Conservation (phyloP, 139 green algal species). For the Chlamydomonas sphaeroides region DNA sequence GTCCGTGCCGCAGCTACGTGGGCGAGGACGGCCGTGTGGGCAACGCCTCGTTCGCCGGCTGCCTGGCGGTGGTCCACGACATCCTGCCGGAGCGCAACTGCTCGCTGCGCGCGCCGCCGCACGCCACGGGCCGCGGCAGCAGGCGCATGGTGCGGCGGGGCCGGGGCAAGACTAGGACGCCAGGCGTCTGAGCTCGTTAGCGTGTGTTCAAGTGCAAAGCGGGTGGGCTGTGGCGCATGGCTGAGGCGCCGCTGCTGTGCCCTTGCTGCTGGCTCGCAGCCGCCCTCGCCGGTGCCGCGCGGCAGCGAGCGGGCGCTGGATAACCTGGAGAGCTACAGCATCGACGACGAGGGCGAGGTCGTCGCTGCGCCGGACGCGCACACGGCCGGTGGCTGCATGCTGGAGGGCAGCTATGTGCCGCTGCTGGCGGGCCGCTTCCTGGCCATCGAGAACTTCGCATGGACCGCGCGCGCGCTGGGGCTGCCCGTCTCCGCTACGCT, state of each 20-base stretch:
- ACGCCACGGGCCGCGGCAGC: neutral
- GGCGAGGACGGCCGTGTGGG: slow-evolving; percentile 42
- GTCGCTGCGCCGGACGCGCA: neutral
- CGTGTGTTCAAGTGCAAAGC: too few species aligned
- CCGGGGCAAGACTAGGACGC: too few species aligned
- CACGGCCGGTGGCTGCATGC: neutral
- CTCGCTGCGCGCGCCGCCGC: neutral
- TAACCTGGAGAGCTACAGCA: too few species aligned
- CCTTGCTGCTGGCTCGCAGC: too few species aligned
- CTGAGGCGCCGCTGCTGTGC: too few species aligned
- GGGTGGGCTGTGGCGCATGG: too few species aligned
- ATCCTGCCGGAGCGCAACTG: slow-evolving; percentile 42
- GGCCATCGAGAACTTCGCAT: slow-evolving; percentile 58
- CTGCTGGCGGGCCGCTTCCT: slow-evolving; percentile 35
- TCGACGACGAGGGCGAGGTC: neutral
- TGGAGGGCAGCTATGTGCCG: slow-evolving; percentile 27
- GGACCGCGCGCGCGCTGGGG: slow-evolving; percentile 54
- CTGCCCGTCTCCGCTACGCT: slow-evolving; percentile 38
- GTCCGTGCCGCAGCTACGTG: slow-evolving; percentile 39
- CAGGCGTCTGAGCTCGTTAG: too few species aligned
- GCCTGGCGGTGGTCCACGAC: slow-evolving; percentile 32
- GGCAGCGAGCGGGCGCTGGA: too few species aligned
- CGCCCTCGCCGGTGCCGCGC: too few species aligned
- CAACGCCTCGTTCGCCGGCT: slow-evolving; percentile 35
- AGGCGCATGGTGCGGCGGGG: too few species aligned